phyloP scores from a whole-genome alignment of 148 eudicot genomes.

The Hydrangea macrophylla region DNA sequence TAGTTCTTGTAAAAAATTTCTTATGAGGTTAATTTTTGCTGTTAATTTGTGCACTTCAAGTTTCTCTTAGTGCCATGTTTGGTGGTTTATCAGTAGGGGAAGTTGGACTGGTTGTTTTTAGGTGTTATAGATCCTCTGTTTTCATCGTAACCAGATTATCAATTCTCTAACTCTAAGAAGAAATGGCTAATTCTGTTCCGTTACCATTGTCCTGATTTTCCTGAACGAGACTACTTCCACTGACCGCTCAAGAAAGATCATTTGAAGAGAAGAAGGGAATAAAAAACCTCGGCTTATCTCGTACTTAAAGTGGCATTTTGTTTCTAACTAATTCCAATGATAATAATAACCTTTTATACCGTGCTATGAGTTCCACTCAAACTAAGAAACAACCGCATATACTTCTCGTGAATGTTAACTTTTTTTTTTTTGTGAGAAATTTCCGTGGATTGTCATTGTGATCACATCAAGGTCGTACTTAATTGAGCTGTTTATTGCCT shows the following conservation, averaged over 20 bases:
- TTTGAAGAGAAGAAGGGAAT: neutral
- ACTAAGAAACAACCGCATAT: no score
- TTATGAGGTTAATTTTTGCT: no score
- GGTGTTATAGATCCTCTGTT: no score
- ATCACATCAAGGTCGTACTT: neutral
- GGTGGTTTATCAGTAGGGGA: no score
- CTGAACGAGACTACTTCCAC: neutral
- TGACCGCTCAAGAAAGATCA: neutral
- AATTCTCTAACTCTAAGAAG: neutral
- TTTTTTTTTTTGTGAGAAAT: no score
- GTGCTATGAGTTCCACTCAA: no score
- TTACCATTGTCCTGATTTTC: neutral
- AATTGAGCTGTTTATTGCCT: neutral
- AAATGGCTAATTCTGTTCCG: neutral
- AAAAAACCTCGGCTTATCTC: neutral
- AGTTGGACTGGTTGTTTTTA: no score
- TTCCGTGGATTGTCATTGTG: neutral
- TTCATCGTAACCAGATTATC: no score
- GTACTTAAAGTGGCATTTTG: neutral
- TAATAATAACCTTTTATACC: no score
- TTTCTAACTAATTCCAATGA: neutral
- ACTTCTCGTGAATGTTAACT: neutral
- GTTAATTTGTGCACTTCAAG: no score
- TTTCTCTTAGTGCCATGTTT: neutral
- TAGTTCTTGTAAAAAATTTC: no score